Evolutionary conservation across 2,329 filamentous ascomycete species (phyloP).

Genomic region (Xylariales sp.): DNA sequence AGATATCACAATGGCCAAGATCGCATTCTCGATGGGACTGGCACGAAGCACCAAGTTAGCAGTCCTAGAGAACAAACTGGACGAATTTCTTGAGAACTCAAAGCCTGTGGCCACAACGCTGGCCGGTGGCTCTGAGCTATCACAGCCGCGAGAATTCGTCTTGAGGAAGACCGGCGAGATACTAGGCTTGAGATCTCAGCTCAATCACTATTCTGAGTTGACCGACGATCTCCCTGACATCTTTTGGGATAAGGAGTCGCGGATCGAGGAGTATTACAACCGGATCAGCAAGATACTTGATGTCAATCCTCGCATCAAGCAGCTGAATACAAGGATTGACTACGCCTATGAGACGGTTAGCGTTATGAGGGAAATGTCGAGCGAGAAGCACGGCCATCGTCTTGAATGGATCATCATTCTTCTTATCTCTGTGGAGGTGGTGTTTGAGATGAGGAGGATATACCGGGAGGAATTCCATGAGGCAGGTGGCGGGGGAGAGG

Average conservation of each 20-base stretch:
- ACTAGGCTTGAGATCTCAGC: slow-evolving; percentile 79
- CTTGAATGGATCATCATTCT: slow-evolving; percentile 96
- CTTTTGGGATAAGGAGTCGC: slow-evolving; percentile 95
- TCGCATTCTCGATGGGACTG: slow-evolving; percentile 92
- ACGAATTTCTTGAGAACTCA: slow-evolving; percentile 82
- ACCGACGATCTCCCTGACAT: slow-evolving; percentile 93
- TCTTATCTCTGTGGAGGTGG: slow-evolving; percentile 87
- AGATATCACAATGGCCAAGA: slow-evolving; percentile 76
- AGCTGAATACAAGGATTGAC: slow-evolving; percentile 94
- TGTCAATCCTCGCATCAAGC: slow-evolving; percentile 84
- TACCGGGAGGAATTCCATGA: slow-evolving; percentile 7
- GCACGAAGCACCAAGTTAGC: slow-evolving; percentile 91
- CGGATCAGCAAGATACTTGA: slow-evolving; percentile 87
- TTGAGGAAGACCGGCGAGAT: slow-evolving; percentile 91
- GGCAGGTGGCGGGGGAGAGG: not conserved
- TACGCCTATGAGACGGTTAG: slow-evolving; percentile 94
- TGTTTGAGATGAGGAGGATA: slow-evolving; percentile 62
- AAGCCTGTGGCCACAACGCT: slow-evolving; percentile 76
- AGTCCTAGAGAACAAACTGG: slow-evolving; percentile 78
- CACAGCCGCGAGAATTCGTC: slow-evolving; percentile 71
- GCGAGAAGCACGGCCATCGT: slow-evolving; percentile 81
- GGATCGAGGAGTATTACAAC: slow-evolving; percentile 91
- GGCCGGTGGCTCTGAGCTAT: slow-evolving; percentile 50
- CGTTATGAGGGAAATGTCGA: slow-evolving; percentile 81
- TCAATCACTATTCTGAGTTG: slow-evolving; percentile 95